phyloP scores from a whole-genome alignment of 2,329 filamentous ascomycete species.

The Penicillium fuscoglaucum region DNA sequence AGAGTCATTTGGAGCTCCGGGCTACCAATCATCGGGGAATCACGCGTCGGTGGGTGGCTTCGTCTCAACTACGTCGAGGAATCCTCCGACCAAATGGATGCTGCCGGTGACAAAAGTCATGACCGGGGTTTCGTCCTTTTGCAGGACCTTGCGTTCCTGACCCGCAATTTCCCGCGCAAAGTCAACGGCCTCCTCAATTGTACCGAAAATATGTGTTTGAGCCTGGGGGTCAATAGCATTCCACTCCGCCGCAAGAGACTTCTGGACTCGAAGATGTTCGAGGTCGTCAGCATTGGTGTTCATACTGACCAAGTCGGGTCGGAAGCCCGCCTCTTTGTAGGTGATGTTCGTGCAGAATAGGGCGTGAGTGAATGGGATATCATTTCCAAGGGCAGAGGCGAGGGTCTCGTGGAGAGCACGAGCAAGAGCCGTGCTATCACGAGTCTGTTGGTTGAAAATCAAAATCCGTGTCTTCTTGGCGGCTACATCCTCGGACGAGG shows the following conservation, averaged over 20 bases:
- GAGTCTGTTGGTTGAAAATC: conserved; percentile 91
- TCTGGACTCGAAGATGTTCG: conserved; percentile 64
- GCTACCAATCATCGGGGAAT: conserved; percentile 9
- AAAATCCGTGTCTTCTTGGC: conserved; percentile 57
- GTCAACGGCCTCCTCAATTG: conserved; percentile 69
- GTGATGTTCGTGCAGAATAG: conserved; percentile 80
- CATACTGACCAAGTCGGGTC: conserved; percentile 62
- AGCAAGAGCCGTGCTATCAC: conserved; percentile 69
- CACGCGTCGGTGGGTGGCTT: conserved; percentile 28
- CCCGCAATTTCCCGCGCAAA: conserved; percentile 52
- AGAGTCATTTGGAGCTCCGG: conserved; percentile 15
- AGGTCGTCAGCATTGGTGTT: conserved; percentile 62
- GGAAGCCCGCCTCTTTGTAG: conserved; percentile 61
- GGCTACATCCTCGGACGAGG: conserved; percentile 31
- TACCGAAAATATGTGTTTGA: conserved; percentile 59
- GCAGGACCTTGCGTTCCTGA: conserved; percentile 31
- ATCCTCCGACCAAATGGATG: conserved; percentile 77
- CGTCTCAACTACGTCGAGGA: conserved; percentile 69
- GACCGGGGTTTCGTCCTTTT: conserved; percentile 46
- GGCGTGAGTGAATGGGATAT: conserved; percentile 65
- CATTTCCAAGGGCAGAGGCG: conserved; percentile 39
- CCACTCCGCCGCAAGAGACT: conserved; percentile 64
- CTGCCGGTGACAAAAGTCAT: conserved; percentile 78
- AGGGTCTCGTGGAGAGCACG: conserved; percentile 62
- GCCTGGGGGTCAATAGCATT: conserved; percentile 53